Evolutionary conservation across 1,139 yeast species (phyloP).

Genomic region (Saccharomycopsis hybrid): DNA sequence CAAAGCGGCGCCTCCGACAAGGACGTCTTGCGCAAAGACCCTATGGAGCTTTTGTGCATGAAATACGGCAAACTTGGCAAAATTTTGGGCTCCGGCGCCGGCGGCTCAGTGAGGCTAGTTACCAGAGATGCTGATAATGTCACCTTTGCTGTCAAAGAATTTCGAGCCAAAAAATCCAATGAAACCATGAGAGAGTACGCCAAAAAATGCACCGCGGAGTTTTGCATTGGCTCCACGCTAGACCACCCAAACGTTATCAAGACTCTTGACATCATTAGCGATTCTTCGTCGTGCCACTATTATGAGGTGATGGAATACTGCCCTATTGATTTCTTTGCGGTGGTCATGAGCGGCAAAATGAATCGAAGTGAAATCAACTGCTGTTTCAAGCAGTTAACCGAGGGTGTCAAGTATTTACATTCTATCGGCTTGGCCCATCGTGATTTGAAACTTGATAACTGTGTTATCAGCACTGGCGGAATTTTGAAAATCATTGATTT

Average conservation of each 20-base stretch:
- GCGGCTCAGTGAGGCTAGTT: constrained; percentile 65
- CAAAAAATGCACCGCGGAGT: constrained; percentile 61
- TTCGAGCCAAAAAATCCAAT: constrained; percentile 45
- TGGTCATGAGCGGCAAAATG: constrained; percentile 71
- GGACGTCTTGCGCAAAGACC: constrained; percentile 20
- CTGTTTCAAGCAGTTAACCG: constrained; percentile 59
- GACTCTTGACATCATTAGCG: constrained; percentile 57
- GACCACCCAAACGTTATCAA: constrained; percentile 58
- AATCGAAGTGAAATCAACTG: constrained; percentile 52
- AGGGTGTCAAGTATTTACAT: constrained; percentile 59
- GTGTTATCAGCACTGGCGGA: constrained; percentile 59
- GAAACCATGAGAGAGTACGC: constrained; percentile 53
- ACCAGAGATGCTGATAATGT: constrained; percentile 42
- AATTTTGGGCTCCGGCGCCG: constrained; percentile 67
- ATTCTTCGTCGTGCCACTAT: constrained; percentile 34
- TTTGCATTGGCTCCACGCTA: constrained; percentile 53
- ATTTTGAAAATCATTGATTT: constrained; percentile 68
- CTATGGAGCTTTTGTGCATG: constrained; percentile 8
- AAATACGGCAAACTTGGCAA: constrained; percentile 61
- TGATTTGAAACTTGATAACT: constrained; percentile 70
- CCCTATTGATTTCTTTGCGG: constrained; percentile 66
- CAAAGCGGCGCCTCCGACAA: background rate
- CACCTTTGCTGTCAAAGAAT: constrained; percentile 64
- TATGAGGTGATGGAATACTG: constrained; percentile 72
- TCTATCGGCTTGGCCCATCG: constrained; percentile 68